Base-by-base conservation (phyloP, 108 stramenopile genomes). In the Discostella stelligeroides region DNA sequence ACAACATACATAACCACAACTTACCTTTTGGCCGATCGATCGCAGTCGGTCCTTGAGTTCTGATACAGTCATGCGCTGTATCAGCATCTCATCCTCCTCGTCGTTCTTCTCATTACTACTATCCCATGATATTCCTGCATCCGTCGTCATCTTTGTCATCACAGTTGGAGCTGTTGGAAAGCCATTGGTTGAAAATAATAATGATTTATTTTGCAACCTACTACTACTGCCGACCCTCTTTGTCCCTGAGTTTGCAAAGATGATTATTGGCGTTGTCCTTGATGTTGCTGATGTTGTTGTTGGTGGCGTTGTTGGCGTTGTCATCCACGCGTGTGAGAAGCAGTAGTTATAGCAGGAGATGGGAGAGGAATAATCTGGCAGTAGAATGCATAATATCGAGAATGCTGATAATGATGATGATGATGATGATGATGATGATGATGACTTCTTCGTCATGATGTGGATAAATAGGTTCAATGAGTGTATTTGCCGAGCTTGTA, bases 31-130 rank as follows among this genome's bases (percentile, higher is more conserved):
- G 24, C 64, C 58, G n/a, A 23, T 56, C 23, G 55, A 24, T 43
- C 72, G 63, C 34, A 73, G 23, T 13, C 24, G 24, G 0, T 65
- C 72, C 58, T 59, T 73, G 13, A 73, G 57, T 63, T 73, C 57
- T 14, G 63, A 18, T 14, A 73, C 47, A 1, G 72, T 73, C 55
- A 64, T 30, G 47, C 58, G 41, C 24, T 60, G n/a, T 8, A 74
- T 20, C n/a, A 54, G 46, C 45, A 39, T 17, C 0, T 50, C 64
- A 34, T 27, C 46, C 43, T 28, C 40, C 9, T 34, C 6, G 5
- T 34, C 34, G 6, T 34, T 34, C 34, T 34, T 6, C 9, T 34
- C 6, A 3, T 34, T 6, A 34, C 6, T 34, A 3, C 6, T 6
- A 14, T 53, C 50, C 30, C 23, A n/a, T 54, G 51, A 23, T 21